Evolutionary conservation across 148 eudicot species (phyloP).

Genomic region (Chenopodium formosanum): DNA sequence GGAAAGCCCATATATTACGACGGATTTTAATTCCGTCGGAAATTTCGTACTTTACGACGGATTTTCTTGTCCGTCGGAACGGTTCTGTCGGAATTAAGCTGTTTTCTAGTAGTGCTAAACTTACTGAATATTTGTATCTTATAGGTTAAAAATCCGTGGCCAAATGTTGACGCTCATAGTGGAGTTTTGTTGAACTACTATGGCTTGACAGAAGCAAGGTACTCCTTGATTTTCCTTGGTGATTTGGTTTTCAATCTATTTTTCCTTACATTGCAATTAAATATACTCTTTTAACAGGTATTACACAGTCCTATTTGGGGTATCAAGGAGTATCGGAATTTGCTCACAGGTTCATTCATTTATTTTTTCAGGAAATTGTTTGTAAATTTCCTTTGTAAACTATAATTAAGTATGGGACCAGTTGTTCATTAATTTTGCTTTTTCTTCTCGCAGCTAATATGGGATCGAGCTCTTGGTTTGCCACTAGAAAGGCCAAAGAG

Average conservation of each 20-base stretch:
- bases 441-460: slow-evolving; percentile 53
- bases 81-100: no score
- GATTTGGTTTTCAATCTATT: neutral
- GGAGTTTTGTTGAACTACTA: slow-evolving; percentile 90
- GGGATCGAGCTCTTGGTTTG: slow-evolving; percentile 99
- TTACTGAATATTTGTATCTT: neutral
- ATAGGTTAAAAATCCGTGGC: slow-evolving; percentile 28
- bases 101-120: neutral
- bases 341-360: slow-evolving; percentile 75
- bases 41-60: no score
- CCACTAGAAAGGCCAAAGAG: slow-evolving; percentile 99
- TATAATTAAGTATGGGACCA: neutral
- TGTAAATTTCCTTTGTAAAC: neutral
- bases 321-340: slow-evolving; percentile 89
- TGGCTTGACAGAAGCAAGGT: slow-evolving; percentile 98
- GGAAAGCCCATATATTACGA: no score
- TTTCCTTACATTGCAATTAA: neutral
- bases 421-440: neutral
- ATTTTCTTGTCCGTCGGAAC: no score
- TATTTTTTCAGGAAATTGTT: neutral
- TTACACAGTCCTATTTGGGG: slow-evolving; percentile 92
- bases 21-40: no score
- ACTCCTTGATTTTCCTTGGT: slow-evolving; percentile 2
- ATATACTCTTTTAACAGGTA: slow-evolving; percentile 42
- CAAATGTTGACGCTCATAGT: slow-evolving; percentile 70